These are phyloP conservation scores for Durusdinium trenchii DNA, from an alignment of 73 alveolate genomes.

Conservation along the genomic window DNA sequence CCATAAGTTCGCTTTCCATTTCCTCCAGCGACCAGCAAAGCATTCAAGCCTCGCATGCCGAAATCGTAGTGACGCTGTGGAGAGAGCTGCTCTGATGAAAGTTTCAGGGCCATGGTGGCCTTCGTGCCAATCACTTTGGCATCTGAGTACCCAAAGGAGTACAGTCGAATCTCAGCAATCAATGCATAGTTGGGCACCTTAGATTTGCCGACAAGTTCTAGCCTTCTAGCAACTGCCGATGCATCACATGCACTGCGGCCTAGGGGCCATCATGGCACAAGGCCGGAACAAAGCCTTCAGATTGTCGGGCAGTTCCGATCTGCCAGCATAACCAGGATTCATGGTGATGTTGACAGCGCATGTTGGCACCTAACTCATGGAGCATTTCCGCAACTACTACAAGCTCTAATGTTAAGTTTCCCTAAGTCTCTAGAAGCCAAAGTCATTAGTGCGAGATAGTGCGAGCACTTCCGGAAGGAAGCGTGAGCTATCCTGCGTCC, in stretches of 20 bases:
- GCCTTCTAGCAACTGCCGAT: neutral
- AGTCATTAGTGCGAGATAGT: no score
- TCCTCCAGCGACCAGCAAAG: slow-evolving; percentile 97
- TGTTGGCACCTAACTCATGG: slow-evolving; percentile 96
- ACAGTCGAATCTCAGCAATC: slow-evolving; percentile 98
- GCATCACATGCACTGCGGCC: neutral
- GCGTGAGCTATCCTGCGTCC: no score
- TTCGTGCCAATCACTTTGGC: slow-evolving; percentile 98
- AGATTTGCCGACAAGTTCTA: neutral
- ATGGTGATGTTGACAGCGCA: slow-evolving; percentile 99
- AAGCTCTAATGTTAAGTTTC: no score
- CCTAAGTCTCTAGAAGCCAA: no score
- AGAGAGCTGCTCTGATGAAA: slow-evolving; percentile 99
- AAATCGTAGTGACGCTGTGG: slow-evolving; percentile 99
- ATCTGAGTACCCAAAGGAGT: slow-evolving; percentile 99
- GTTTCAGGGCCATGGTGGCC: slow-evolving; percentile 97
- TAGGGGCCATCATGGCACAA: slow-evolving; percentile 99
- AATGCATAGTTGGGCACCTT: slow-evolving; percentile 98
- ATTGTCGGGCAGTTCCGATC: slow-evolving; percentile 99
- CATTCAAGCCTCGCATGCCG: slow-evolving; percentile 99
- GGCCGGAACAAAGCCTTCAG: slow-evolving; percentile 99
- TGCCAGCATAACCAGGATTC: slow-evolving; percentile 99
- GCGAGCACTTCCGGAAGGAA: no score
- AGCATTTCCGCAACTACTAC: no score
- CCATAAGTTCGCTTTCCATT: slow-evolving; percentile 95